These are phyloP conservation scores for Xylaria scruposa DNA, from an alignment of 495 filamentous ascomycete species.

Conservation along the genomic window DNA sequence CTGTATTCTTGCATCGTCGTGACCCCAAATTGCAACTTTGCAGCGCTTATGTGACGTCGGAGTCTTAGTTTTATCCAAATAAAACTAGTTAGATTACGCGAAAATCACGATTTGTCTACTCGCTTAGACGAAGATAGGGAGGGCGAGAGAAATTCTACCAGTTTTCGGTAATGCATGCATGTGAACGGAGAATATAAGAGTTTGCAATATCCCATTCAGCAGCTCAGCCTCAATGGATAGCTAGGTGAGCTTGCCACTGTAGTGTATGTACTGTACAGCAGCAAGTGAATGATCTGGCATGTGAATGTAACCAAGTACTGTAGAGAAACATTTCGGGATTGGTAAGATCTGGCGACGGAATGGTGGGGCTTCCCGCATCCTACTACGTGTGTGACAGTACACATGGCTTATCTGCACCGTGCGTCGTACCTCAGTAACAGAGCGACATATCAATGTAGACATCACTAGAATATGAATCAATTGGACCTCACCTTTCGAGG, in stretches of 20 bases:
- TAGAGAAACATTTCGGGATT: not conserved
- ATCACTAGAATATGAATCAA: not conserved
- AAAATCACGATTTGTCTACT: not conserved
- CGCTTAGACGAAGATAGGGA: not conserved
- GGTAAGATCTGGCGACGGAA: constrained; percentile 9
- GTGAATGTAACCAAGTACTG: constrained; percentile 16
- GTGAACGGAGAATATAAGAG: not conserved
- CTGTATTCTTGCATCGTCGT: not conserved
- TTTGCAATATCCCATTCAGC: not conserved
- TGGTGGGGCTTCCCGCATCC: constrained; percentile 18
- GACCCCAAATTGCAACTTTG: constrained; percentile 16
- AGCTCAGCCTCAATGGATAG: not conserved
- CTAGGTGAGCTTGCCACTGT: not conserved
- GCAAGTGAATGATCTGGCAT: not conserved
- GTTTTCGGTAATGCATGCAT: constrained; percentile 12
- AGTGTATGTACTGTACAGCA: not conserved
- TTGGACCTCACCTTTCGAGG: not conserved
- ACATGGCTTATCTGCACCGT: not conserved
- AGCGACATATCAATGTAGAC: not conserved
- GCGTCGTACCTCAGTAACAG: not conserved
- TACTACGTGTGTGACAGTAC: not conserved
- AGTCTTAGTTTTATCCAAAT: not conserved
- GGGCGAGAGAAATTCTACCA: not conserved
- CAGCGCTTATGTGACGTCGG: not conserved
- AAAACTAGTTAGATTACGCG: not conserved